Evolutionary conservation across 768 basidiomycete species (phyloP).

Genomic region (Gelatoporia subvermispora): DNA sequence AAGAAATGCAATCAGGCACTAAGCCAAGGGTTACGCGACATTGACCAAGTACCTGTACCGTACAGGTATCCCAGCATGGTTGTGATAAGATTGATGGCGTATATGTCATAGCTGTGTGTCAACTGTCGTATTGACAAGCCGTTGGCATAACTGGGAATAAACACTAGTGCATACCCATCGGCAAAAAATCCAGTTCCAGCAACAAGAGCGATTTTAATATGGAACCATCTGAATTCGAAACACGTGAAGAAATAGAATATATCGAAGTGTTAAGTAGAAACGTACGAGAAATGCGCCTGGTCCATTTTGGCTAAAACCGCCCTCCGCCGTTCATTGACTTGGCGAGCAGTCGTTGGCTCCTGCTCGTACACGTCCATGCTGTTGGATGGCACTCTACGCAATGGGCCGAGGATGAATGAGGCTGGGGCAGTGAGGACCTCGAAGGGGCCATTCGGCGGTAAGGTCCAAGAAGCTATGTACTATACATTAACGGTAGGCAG

Average conservation of each 20-base stretch:
- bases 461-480: too few species aligned
- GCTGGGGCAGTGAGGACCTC: too few species aligned
- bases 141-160: not conserved
- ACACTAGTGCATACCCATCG: conserved; percentile 20
- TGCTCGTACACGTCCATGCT: too few species aligned
- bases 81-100: conserved; percentile 41
- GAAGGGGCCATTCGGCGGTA: too few species aligned
- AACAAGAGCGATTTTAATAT: conserved; percentile 40
- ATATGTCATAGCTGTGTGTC: conserved; percentile 28
- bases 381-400: too few species aligned
- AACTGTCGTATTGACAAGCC: not conserved
- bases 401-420: too few species aligned
- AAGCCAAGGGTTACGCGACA: not conserved
- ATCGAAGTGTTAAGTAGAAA: conserved; percentile 1
- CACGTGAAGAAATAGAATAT: not conserved
- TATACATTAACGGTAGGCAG: too few species aligned
- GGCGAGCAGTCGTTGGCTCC: not conserved
- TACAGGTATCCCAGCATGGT: conserved; percentile 45
- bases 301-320: conserved; percentile 47
- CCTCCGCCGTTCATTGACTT: conserved; percentile 32
- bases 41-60: conserved; percentile 7
- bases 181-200: conserved; percentile 29
- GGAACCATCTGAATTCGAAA: conserved; percentile 37
- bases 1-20: too few species aligned
- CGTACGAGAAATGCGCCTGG: conserved; percentile 42